Evolutionary conservation across 176 grass and related monocot species (phyloP), one percentile per base, ranked within the genome.

Genomic region (Secale cereale): DNA sequence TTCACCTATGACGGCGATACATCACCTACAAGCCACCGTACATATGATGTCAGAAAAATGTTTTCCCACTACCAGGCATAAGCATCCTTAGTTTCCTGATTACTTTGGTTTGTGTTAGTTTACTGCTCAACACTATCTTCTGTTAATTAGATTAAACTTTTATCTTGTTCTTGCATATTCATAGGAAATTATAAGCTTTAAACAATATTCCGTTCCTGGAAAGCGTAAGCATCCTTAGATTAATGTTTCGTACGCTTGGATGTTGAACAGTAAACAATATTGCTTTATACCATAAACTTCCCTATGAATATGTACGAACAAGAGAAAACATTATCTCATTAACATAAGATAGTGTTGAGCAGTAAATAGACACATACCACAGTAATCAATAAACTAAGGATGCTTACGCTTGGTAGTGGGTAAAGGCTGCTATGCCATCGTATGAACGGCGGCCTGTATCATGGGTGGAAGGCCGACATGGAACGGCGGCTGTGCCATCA

Each of bases 331-430:
- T 14, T 63, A 33, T 39, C 41, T 39, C 37, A 39, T 39, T 20
- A 68, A 20, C 65, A 36, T 30, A 68, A 22, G 8, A 9, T 9
- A 13, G 9, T 10, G 8, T 60, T 22, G 59, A 60, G 59, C n/a
- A 67, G 16, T 67, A 17, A 20, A 32, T 31, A 43, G 41, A 43
- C 41, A 43, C 11, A 13, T 13, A 97, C 92, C 90, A 22, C 60
- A 68, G 79, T 89, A 89, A 48, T 91, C 82, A 4, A 81, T 35
- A 13, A 3, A 12, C 41, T 10, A 43, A 43, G 41, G 41, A 66
- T 79, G 85, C 17, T 79, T 78, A 19, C 82, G 87, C 52, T 97
- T 7, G 14, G 56, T 65, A 10, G 62, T 32, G 37, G 88, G 62
- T 8, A 90, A 45, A 22, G 40, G 85, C 3, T 29, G 66, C 16